Evolutionary conservation across 495 filamentous ascomycete species (phyloP).

Genomic region (Astrothelium subdiscretum): DNA sequence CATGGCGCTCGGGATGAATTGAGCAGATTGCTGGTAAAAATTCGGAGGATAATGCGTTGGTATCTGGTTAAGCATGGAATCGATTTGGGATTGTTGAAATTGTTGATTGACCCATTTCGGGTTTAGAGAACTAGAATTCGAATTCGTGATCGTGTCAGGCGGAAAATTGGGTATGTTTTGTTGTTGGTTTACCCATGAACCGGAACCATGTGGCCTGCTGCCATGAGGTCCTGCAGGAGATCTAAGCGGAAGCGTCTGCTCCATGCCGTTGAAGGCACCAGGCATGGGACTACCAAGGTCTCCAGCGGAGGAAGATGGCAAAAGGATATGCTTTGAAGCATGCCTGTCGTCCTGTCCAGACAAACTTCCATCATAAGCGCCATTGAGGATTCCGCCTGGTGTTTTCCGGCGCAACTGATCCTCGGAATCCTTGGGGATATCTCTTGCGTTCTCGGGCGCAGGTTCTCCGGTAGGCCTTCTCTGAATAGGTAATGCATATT

Average conservation of each 20-base stretch:
- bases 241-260: neutral
- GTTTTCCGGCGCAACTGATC: slow-evolving; percentile 87
- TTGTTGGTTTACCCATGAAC: slow-evolving; percentile 13
- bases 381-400: slow-evolving; percentile 82
- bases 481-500: slow-evolving; percentile 31
- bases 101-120: slow-evolving; percentile 12
- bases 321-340: slow-evolving; percentile 77
- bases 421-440: slow-evolving; percentile 34
- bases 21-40: slow-evolving; percentile 19
- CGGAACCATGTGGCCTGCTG: slow-evolving; percentile 6
- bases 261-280: slow-evolving; percentile 4
- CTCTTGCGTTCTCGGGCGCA: neutral
- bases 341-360: slow-evolving; percentile 68
- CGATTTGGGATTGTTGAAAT: slow-evolving; percentile 22
- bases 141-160: neutral
- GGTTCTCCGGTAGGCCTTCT: slow-evolving; percentile 1
- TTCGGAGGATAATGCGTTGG: slow-evolving; percentile 18
- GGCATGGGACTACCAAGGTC: neutral
- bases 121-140: slow-evolving; percentile 8
- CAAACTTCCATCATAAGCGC: slow-evolving; percentile 83
- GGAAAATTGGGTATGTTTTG: neutral
- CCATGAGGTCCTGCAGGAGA: neutral
- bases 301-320: slow-evolving; percentile 38
- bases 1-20: slow-evolving; percentile 52
- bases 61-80: slow-evolving; percentile 31